These are phyloP conservation scores for Russula griseocarnosa DNA, from an alignment of 768 basidiomycete genomes.

Conservation along the genomic window DNA sequence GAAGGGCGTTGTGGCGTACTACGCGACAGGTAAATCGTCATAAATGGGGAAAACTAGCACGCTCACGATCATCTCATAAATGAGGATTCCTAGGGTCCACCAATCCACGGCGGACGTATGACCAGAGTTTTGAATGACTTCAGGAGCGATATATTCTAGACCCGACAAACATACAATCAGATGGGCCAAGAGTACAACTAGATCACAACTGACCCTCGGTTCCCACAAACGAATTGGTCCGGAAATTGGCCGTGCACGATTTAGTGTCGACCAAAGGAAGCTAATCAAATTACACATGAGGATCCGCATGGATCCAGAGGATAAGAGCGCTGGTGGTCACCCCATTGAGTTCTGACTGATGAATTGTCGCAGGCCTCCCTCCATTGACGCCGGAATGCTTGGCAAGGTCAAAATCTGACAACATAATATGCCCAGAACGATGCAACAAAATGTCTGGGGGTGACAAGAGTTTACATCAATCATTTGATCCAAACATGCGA, in stretches of 20 bases:
- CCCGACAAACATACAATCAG: conserved; percentile 27
- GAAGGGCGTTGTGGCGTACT: conserved; percentile 99
- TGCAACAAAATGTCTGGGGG: conserved; percentile 88
- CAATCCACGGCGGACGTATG: conserved; percentile 99
- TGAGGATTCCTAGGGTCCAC: conserved; percentile 98
- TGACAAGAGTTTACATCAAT: conserved; percentile 27
- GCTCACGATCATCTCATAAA: conserved; percentile 98
- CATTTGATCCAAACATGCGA: conserved; percentile 12
- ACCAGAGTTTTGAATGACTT: conserved; percentile 94
- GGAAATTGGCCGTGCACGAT: conserved; percentile 94
- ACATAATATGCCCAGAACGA: conserved; percentile 98
- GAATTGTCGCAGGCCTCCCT: conserved; percentile 82
- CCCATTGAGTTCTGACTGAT: conserved; percentile 82
- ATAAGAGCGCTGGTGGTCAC: conserved; percentile 44
- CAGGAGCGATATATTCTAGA: conserved; percentile 97
- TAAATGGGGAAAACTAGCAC: conserved; percentile 19
- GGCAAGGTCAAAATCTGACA: conserved; percentile 98
- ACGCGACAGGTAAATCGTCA: conserved; percentile 28
- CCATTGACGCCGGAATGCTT: conserved; percentile 89
- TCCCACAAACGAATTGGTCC: conserved; percentile 98
- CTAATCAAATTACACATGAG: conserved; percentile 40
- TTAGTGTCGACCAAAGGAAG: conserved; percentile 93
- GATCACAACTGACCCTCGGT: conserved; percentile 71
- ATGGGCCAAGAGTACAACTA: conserved; percentile 14
- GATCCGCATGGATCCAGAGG: conserved; percentile 2